Base-by-base conservation (phyloP, 495 filamentous ascomycete genomes). In the Aspergillus panamensis region DNA sequence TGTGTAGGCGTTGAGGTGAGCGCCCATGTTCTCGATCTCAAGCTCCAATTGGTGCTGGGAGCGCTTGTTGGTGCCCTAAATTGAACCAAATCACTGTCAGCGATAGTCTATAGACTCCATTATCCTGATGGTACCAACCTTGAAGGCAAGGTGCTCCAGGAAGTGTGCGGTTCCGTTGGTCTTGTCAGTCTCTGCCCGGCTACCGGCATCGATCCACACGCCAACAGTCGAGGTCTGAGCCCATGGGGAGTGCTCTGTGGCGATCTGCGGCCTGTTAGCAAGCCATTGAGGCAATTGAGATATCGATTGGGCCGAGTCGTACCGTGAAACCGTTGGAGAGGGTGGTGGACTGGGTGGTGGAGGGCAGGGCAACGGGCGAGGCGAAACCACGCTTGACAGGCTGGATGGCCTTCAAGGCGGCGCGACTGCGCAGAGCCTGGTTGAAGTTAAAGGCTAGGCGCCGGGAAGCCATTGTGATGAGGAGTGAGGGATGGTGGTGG, bases 11-110 rank as follows among this genome's bases (percentile, higher is more conserved):
- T 99, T 99, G 60, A 99, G 85, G 80, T 99, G 94, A 61, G 90
- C 94, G 70, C 94, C 94, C 92, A 97, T 96, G 79, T 99, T 97
- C 82, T 99, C 94, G 66, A 99, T 96, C 80, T 99, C 95, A 48
- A 99, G 86, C 81, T 99, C 94, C 73, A 99, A 79, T 76, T 97
- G 94, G 69, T 93, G 87, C 75, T 97, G 95, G 42, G 87, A 90
- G 68, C 94, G 84, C 76, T 88, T 96, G 76, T 86, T 82, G 60
- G 94, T 98, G 62, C 94, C 94, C 93, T 88, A 64, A 21, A 63
- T 25, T 8, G 44, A 51, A 58, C 30, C 29, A 3, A 20, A 19
- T 6, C 19, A 17, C 17, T 17, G 17, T 25, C 1, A 39, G 29
- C 29, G 39, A 44, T 21, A 9, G 9, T 29, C 10, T 20, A 8